phyloP scores from a whole-genome alignment of 1,284 basidiomycete species.

The Leccinum colubrinum region DNA sequence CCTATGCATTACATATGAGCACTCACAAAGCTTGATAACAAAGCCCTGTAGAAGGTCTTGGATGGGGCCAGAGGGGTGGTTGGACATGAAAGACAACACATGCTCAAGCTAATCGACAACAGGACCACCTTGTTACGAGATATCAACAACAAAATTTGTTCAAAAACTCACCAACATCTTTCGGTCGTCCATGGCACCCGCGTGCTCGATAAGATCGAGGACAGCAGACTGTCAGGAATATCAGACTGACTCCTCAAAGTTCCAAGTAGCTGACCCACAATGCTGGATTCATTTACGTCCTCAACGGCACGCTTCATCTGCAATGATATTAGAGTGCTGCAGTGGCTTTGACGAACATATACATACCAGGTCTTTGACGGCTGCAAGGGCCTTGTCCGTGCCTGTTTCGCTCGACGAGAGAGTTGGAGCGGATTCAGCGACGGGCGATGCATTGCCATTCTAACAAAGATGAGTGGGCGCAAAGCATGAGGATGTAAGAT shows the following conservation, averaged over 20 bases:
- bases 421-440: conserved; percentile 9
- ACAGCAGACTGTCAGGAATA: conserved; percentile 41
- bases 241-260: background rate
- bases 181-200: conserved; percentile 64
- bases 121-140: background rate
- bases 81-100: conserved; percentile 59
- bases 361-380: conserved; percentile 33
- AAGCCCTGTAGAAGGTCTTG: conserved; percentile 48
- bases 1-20: background rate
- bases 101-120: conserved; percentile 57
- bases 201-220: conserved; percentile 56
- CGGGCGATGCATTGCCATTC: conserved; percentile 17
- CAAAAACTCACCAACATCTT: conserved; percentile 43
- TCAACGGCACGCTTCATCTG: conserved; percentile 31
- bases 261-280: conserved; percentile 15
- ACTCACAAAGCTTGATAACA: conserved; percentile 58
- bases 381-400: conserved; percentile 26
- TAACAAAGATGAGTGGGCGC: background rate
- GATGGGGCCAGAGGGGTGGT: conserved; percentile 50
- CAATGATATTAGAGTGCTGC: background rate
- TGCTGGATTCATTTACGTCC: conserved; percentile 29
- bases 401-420: conserved; percentile 17
- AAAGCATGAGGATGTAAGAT: background rate
- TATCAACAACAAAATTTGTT: background rate
- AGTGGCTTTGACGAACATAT: background rate